Evolutionary conservation across 345 rosid species (phyloP).

Genomic region (Acer yangbiense): DNA sequence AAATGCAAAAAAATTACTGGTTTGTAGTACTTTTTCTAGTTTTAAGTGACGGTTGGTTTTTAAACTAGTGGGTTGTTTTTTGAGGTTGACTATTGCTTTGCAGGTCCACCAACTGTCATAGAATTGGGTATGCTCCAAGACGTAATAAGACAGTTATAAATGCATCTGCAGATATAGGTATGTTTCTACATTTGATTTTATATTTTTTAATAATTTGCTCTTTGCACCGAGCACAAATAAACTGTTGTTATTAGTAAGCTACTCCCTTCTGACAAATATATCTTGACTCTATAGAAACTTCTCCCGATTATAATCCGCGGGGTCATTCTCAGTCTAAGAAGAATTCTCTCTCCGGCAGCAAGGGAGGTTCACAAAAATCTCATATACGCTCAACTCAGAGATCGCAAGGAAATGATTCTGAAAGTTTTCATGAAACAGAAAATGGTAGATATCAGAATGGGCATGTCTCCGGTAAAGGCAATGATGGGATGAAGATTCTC

Average conservation of each 20-base stretch:
- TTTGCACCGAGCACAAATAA: neutral
- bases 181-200: neutral
- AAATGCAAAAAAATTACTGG: constrained; percentile 92
- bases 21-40: constrained; percentile 31
- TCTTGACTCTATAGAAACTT: constrained; percentile 38
- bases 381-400: constrained; percentile 30
- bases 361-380: constrained; percentile 40
- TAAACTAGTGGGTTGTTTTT: neutral
- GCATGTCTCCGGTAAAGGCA: constrained; percentile 32
- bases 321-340: constrained; percentile 32
- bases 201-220: constrained; percentile 14
- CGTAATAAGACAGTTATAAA: constrained; percentile 38
- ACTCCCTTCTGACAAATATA: constrained; percentile 21
- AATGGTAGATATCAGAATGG: constrained; percentile 23
- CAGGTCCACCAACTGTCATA: constrained; percentile 70
- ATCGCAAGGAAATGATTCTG: constrained; percentile 25
- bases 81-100: constrained; percentile 10
- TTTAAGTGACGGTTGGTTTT: neutral
- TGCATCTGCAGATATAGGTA: constrained; percentile 52
- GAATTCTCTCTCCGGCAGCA: constrained; percentile 26
- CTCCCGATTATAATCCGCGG: constrained; percentile 42
- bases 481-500: constrained; percentile 19
- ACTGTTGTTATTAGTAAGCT: neutral
- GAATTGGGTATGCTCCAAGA: constrained; percentile 78
- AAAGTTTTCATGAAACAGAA: constrained; percentile 9